phyloP scores from a whole-genome alignment of 2,329 filamentous ascomycete genomes.

The Aspergillus versicolor region DNA sequence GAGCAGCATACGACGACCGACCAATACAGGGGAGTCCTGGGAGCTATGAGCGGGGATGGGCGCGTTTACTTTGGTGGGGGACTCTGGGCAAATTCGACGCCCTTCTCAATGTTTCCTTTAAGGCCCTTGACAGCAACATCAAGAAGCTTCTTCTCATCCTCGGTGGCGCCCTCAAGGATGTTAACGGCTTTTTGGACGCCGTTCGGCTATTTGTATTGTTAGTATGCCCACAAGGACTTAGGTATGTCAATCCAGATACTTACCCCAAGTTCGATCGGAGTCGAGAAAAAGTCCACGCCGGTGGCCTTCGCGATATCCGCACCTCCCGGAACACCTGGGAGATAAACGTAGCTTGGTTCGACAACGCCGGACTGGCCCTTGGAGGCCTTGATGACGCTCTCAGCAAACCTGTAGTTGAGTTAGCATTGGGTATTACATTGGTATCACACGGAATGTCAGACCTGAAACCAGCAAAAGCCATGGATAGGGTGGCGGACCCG shows the following conservation, averaged over 20 bases:
- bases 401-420: slow-evolving; percentile 68
- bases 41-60: slow-evolving; percentile 30
- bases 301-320: slow-evolving; percentile 81
- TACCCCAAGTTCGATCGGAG: slow-evolving; percentile 93
- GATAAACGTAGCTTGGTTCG: slow-evolving; percentile 94
- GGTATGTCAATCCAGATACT: slow-evolving; percentile 40
- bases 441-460: slow-evolving; percentile 43
- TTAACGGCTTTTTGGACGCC: slow-evolving; percentile 86
- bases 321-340: slow-evolving; percentile 83
- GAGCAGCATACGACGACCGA: slow-evolving; percentile 19
- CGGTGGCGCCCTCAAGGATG: slow-evolving; percentile 72
- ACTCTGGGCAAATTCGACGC: slow-evolving; percentile 83
- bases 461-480: slow-evolving; percentile 95
- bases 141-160: slow-evolving; percentile 86
- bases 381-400: slow-evolving; percentile 84
- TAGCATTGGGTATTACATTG: slow-evolving; percentile 14
- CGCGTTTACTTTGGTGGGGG: slow-evolving; percentile 79
- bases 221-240: slow-evolving; percentile 14
- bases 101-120: slow-evolving; percentile 92
- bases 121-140: slow-evolving; percentile 73
- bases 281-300: slow-evolving; percentile 91
- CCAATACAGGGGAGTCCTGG: slow-evolving; percentile 21
- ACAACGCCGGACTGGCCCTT: slow-evolving; percentile 90
- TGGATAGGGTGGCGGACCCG: slow-evolving; percentile 87
- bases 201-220: slow-evolving; percentile 59